Evolutionary conservation across 75 land plant species (phyloP).

Genomic region (Pinus taeda): DNA sequence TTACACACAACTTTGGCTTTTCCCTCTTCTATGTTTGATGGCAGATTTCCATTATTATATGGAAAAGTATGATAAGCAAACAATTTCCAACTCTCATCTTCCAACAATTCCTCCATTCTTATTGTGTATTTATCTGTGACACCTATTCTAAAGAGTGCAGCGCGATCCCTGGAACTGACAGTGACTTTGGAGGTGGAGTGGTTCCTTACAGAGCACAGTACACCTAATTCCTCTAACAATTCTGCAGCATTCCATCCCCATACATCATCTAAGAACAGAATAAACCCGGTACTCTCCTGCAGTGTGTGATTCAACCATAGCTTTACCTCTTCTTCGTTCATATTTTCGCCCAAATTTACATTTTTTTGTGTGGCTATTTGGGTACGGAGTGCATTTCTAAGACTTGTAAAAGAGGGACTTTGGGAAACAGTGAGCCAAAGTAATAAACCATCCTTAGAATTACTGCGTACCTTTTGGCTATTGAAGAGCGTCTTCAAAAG

Average conservation of each 20-base stretch:
- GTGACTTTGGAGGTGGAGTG: not conserved
- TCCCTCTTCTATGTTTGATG: not conserved
- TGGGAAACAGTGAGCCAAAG: not conserved
- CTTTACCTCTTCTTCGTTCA: not conserved
- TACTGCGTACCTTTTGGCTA: not conserved
- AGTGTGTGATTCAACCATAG: not conserved
- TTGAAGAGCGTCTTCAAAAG: not conserved
- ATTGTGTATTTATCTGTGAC: not conserved
- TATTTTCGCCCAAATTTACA: not conserved
- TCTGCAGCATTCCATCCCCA: not conserved
- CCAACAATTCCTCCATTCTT: not conserved
- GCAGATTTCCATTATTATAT: not conserved
- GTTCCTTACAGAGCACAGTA: not conserved
- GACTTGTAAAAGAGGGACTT: not conserved
- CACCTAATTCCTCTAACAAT: not conserved
- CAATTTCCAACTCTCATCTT: slow-evolving; percentile 3
- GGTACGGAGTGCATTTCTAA: not conserved
- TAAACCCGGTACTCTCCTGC: not conserved
- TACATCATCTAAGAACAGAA: slow-evolving; percentile 1
- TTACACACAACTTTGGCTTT: not conserved
- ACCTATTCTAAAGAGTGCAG: not conserved
- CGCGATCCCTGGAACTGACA: not conserved
- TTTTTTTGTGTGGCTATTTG: not conserved
- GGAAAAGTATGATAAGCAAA: not conserved
- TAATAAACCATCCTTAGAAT: not conserved